Evolutionary conservation across 2,329 filamentous ascomycete species (phyloP).

Genomic region (Trichoderma sp.): DNA sequence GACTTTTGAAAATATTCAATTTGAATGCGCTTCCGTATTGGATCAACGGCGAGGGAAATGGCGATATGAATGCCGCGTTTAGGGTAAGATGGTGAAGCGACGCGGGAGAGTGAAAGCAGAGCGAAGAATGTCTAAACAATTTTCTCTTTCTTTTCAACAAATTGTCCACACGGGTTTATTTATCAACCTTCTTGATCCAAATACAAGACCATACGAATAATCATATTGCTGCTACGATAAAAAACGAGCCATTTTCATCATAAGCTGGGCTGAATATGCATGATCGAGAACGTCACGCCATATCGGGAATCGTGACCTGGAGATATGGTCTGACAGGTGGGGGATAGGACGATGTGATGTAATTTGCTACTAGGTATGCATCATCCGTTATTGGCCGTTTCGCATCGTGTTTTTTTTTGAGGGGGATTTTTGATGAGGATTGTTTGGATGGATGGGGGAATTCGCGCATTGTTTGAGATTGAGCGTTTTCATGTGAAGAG

Average conservation of each 20-base stretch:
- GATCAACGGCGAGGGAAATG: background rate
- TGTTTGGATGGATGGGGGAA: background rate
- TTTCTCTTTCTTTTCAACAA: background rate
- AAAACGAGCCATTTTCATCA: slow-evolving; percentile 4
- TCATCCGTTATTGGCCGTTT: background rate
- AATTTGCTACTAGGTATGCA: slow-evolving; percentile 3
- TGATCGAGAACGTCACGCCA: slow-evolving; percentile 14
- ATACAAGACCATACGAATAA: background rate
- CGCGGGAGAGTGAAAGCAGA: background rate
- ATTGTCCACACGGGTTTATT: background rate
- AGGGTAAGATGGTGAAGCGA: background rate
- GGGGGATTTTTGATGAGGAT: background rate
- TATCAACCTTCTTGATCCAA: background rate
- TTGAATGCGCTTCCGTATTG: too few relatives aligned
- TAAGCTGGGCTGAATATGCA: slow-evolving; percentile 8
- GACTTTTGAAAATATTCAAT: too few relatives aligned
- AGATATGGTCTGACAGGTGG: slow-evolving; percentile 12
- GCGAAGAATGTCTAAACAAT: background rate
- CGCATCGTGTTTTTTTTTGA: background rate
- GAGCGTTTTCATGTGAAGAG: background rate
- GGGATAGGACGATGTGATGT: slow-evolving; percentile 14
- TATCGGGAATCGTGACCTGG: background rate
- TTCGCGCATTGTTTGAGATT: slow-evolving; percentile 6
- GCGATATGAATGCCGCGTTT: background rate
- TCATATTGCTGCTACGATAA: background rate